Evolutionary conservation across 2,329 filamentous ascomycete species (phyloP), one percentile per base, ranked within the genome.

Genomic region (Onygena corvina): DNA sequence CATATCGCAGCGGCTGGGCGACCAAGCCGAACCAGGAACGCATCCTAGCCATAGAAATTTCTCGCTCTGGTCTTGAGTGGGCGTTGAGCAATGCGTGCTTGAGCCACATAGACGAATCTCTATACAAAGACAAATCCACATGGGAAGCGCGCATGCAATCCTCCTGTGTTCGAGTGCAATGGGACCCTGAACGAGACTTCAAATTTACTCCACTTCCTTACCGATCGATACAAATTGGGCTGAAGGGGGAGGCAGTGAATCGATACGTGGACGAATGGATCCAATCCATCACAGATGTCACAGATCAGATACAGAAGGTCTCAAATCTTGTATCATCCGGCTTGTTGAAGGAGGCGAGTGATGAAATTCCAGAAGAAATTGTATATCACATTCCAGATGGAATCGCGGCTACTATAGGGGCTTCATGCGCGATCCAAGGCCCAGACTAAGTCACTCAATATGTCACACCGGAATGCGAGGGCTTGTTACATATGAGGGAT

Each of bases 1-100:
- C 80, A 62, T 81, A 82, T 59, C 76, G 79, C 44, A 69, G 71
- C 16, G 78, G 77, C 12, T 82, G 80, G 64, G 75, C 74, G 0
- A 71, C 68, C 60, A 81, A 81, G 56, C 25, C 60, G 0, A 61
- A 71, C 2, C 78, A 82, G 60, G 67, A 71, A 29, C 71, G 70
- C 42, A 75, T 81, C 21, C 67, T 83, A 1, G 77, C 79, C 0
- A 63, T 82, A 3, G 72, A 67, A 45, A 75, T 81, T 64, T 71
- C 64, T 20, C 74, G 71, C 46, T 64, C 61, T 1, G 63, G 71
- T 18, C 80, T 81, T 34, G 55, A 73, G 30, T 60, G 59, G 12
- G 62, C 80, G 2, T 62, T 81, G 4, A 47, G 48, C 4, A 56
- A 61, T 49, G 59, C 58, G 1, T 46, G 47, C 42, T 18, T 46